These are phyloP conservation scores for Solidago caesia DNA, from an alignment of 129 eudicot genomes.

Conservation along the genomic window DNA sequence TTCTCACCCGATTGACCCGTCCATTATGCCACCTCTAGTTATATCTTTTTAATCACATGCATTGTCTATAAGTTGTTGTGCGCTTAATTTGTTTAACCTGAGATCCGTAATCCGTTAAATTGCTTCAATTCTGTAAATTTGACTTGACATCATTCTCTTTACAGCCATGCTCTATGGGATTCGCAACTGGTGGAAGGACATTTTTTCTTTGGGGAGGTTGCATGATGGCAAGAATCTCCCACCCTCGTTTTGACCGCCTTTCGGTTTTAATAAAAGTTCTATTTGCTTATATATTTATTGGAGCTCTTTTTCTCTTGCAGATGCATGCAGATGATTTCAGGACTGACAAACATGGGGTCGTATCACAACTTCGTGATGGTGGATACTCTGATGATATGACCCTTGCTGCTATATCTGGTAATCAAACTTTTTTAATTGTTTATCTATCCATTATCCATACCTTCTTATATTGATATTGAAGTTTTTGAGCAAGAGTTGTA, in stretches of 20 bases:
- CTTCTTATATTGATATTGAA: not conserved
- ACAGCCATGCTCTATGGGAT: slow-evolving; percentile 99
- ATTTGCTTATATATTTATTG: slow-evolving; percentile 5
- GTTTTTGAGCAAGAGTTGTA: slow-evolving; percentile 6
- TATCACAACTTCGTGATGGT: slow-evolving; percentile 85
- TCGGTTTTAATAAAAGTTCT: slow-evolving; percentile 1
- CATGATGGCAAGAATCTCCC: slow-evolving; percentile 82
- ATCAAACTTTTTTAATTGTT: not conserved
- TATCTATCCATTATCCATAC: not conserved
- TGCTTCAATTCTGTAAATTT: not conserved
- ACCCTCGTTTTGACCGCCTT: slow-evolving; percentile 18
- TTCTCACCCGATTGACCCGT: not conserved
- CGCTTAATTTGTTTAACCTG: not conserved
- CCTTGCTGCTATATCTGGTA: slow-evolving; percentile 98
- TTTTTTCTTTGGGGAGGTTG: slow-evolving; percentile 99
- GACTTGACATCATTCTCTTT: slow-evolving; percentile 12
- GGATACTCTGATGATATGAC: slow-evolving; percentile 99
- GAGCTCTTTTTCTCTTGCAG: slow-evolving; percentile 37
- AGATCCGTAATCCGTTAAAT: not conserved
- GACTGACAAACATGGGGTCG: slow-evolving; percentile 76
- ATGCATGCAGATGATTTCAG: slow-evolving; percentile 99
- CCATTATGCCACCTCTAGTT: not conserved
- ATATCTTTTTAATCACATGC: not conserved
- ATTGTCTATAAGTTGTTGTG: not conserved
- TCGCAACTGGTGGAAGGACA: slow-evolving; percentile 98